Conservation (phyloP, 176 grass and related monocot species). For the Aechmea fasciata region DNA sequence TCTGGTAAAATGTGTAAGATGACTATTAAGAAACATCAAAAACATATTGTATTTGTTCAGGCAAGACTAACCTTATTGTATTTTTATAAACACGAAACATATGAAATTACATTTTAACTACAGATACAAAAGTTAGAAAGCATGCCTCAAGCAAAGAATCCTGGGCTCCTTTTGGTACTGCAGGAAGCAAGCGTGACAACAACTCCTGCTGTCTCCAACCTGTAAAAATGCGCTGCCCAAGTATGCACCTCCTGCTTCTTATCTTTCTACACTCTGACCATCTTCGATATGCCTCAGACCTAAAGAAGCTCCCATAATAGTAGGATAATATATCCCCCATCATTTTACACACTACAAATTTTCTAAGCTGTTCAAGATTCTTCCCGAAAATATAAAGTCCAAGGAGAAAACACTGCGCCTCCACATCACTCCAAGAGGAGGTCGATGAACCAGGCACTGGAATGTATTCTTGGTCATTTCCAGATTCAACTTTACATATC, state of each 20-base stretch:
- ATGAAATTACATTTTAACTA: too few species aligned
- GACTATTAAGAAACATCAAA: neutral
- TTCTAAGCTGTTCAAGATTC: slow-evolving; percentile 63
- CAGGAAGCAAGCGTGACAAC: slow-evolving; percentile 52
- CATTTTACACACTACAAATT: slow-evolving; percentile 52
- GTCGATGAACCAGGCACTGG: slow-evolving; percentile 43
- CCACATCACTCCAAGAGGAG: slow-evolving; percentile 48
- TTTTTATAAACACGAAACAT: neutral
- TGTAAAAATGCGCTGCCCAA: slow-evolving; percentile 76
- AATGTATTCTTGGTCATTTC: slow-evolving; percentile 22
- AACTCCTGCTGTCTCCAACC: slow-evolving; percentile 75
- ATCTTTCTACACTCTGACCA: slow-evolving; percentile 66
- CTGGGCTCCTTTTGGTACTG: slow-evolving; percentile 40
- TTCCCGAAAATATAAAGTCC: slow-evolving; percentile 91
- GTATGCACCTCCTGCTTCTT: slow-evolving; percentile 71
- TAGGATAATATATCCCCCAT: slow-evolving; percentile 77
- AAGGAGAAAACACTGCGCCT: slow-evolving; percentile 65
- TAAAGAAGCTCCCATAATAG: slow-evolving; percentile 84
- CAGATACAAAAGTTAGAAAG: neutral
- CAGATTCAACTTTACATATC: slow-evolving; percentile 32
- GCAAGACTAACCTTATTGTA: neutral
- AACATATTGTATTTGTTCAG: neutral
- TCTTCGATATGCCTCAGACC: slow-evolving; percentile 48
- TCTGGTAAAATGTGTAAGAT: neutral
- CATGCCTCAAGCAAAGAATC: slow-evolving; percentile 36